A percentile compares a stretch with the other conserved stretches of the same genome.
These are phyloP conservation scores for Beverwykella pulmonaria DNA, from an alignment of 495 filamentous ascomycete species.

Conservation along the genomic window DNA sequence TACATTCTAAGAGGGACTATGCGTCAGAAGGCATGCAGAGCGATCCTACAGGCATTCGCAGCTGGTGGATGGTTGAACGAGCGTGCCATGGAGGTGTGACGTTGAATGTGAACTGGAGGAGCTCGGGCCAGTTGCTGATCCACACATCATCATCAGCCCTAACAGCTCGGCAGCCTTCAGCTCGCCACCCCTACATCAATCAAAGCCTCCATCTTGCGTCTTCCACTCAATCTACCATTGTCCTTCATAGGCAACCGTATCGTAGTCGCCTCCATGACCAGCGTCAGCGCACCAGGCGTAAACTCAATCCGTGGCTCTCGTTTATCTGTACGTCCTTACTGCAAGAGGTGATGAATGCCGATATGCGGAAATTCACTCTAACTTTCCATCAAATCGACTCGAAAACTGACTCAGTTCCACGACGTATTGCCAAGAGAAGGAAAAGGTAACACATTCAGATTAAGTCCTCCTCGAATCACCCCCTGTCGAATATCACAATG, in stretches of 20 bases:
- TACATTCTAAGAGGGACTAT: not conserved
- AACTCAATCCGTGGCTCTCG: not conserved
- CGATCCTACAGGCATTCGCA: not conserved
- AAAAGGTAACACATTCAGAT: not conserved
- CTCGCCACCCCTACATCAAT: not conserved
- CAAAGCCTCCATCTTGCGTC: not conserved
- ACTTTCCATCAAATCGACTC: not conserved
- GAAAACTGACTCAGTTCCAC: no score
- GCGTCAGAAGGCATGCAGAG: not conserved
- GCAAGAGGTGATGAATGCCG: not conserved
- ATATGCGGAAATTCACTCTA: not conserved
- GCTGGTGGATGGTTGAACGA: not conserved
- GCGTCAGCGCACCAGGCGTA: not conserved
- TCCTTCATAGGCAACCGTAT: not conserved
- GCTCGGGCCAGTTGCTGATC: not conserved
- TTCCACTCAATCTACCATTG: not conserved
- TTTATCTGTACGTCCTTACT: not conserved
- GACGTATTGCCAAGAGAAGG: no score
- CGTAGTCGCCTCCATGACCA: not conserved
- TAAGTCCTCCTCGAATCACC: not conserved
- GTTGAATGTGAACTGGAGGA: not conserved
- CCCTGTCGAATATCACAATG: not conserved
- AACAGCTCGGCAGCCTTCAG: not conserved
- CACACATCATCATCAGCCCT: not conserved
- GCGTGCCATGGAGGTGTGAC: not conserved